A percentile compares a stretch with the other conserved stretches of the same genome.
phyloP scores from a whole-genome alignment of 148 eudicot species.

The Cornus florida region DNA sequence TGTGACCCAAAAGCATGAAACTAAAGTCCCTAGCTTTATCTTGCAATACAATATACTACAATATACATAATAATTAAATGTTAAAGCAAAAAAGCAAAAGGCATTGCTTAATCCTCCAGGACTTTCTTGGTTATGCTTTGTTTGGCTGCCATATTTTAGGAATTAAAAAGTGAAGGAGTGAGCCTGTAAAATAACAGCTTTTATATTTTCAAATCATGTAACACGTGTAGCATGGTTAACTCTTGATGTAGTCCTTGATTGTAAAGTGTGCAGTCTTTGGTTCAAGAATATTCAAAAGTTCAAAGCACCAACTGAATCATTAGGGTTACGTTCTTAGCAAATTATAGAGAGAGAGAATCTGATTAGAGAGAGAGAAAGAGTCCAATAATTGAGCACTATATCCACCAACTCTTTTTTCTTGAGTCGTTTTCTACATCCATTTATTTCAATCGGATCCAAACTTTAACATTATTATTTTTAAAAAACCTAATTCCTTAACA shows the following conservation, averaged over 20 bases:
- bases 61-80: background rate
- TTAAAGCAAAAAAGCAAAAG: slow-evolving; percentile 1
- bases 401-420: background rate
- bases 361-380: background rate
- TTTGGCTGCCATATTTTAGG: background rate
- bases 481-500: slow-evolving; percentile 1
- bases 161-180: background rate
- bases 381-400: slow-evolving; percentile 11
- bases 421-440: background rate
- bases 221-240: background rate
- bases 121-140: background rate
- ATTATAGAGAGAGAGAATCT: background rate
- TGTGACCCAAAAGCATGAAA: slow-evolving; percentile 12
- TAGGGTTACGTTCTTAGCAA: background rate
- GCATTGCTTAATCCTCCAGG: background rate
- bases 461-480: background rate
- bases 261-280: background rate
- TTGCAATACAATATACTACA: background rate
- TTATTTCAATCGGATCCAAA: background rate
- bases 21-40: slow-evolving; percentile 15
- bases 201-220: too few species aligned
- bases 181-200: background rate
- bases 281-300: slow-evolving; percentile 3
- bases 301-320: background rate
- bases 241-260: too few species aligned